Percentiles rank a stretch among this genome's conserved stretches.
phyloP scores from a whole-genome alignment of 1,139 yeast genomes.

The Suhomyces terraborum region DNA sequence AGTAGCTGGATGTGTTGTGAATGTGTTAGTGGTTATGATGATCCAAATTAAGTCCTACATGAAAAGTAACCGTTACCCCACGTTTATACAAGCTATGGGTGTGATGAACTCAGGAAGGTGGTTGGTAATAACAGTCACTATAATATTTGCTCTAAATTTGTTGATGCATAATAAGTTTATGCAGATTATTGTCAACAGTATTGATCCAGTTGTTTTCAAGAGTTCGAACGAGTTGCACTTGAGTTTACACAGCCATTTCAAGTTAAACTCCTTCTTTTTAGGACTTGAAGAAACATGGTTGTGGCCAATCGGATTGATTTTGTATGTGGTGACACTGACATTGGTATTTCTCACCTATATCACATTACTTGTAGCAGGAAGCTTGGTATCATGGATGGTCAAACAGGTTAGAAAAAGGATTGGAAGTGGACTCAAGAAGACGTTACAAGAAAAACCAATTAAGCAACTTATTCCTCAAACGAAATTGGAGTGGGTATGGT shows the following conservation, averaged over 20 bases:
- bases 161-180: slow-evolving; percentile 26
- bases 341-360: slow-evolving; percentile 21
- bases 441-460: not conserved
- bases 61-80: slow-evolving; percentile 47
- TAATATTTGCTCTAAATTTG: slow-evolving; percentile 41
- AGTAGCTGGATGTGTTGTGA: slow-evolving; percentile 57
- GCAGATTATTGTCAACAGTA: slow-evolving; percentile 29
- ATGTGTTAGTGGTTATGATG: slow-evolving; percentile 45
- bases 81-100: slow-evolving; percentile 50
- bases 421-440: not conserved
- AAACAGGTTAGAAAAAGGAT: not conserved
- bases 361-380: slow-evolving; percentile 16
- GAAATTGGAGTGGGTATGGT: slow-evolving; percentile 9
- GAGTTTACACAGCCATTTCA: slow-evolving; percentile 26
- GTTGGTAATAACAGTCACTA: slow-evolving; percentile 21
- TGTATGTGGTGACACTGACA: slow-evolving; percentile 49
- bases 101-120: slow-evolving; percentile 28
- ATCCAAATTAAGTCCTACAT: slow-evolving; percentile 48
- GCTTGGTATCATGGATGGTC: slow-evolving; percentile 4
- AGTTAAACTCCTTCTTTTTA: slow-evolving; percentile 51
- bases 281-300: slow-evolving; percentile 64
- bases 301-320: slow-evolving; percentile 61
- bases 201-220: slow-evolving; percentile 59
- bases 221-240: slow-evolving; percentile 38
- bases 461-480: not conserved